phyloP scores from a whole-genome alignment of 345 rosid species.

The Eucalyptus decipiens region DNA sequence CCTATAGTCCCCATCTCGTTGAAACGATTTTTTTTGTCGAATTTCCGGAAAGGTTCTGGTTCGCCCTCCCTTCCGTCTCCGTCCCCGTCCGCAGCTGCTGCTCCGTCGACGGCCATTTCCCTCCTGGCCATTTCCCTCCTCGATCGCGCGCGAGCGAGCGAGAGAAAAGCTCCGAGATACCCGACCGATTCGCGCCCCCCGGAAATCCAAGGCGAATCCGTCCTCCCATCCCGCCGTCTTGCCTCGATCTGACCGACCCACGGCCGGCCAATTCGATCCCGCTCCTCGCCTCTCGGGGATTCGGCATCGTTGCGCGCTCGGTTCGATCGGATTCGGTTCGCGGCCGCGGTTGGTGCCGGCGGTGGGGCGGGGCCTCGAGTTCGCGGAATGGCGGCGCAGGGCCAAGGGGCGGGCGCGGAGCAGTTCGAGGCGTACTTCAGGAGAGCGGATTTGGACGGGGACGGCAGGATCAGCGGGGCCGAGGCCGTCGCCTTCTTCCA shows the following conservation, averaged over 20 bases:
- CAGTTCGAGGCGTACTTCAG: constrained; percentile 73
- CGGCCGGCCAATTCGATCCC: neutral
- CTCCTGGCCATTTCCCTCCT: neutral
- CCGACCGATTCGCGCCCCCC: neutral
- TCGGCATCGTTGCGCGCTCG: neutral
- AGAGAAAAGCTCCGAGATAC: neutral
- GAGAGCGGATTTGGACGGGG: constrained; percentile 96
- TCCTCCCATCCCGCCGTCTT: neutral
- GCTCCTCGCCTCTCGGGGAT: neutral
- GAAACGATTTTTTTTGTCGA: neutral
- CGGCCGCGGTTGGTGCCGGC: neutral
- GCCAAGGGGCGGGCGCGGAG: constrained; percentile 28
- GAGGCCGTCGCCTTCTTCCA: constrained; percentile 92
- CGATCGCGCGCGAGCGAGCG: neutral
- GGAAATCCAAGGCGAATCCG: neutral
- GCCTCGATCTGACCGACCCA: neutral
- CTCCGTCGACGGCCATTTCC: neutral
- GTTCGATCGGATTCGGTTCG: neutral
- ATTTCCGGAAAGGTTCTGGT: neutral
- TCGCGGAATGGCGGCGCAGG: neutral
- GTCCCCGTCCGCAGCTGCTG: neutral
- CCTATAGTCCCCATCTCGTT: neutral
- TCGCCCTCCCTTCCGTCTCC: neutral
- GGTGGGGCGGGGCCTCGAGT: neutral
- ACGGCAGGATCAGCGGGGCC: constrained; percentile 84